Conservation (phyloP, 2,329 filamentous ascomycete species). For the Hypoxylon sp. region DNA sequence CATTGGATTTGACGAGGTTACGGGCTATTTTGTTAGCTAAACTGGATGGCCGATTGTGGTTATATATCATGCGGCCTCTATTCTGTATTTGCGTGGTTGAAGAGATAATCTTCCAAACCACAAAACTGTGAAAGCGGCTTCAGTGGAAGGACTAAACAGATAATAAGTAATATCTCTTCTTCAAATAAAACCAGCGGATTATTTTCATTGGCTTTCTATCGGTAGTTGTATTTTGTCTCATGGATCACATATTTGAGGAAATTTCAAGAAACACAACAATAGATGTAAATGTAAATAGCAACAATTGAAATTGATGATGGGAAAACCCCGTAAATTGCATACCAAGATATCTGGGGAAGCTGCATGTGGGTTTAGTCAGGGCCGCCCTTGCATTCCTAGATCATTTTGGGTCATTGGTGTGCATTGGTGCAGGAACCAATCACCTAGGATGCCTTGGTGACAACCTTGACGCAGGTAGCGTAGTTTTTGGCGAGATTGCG, state of each 20-base stretch:
- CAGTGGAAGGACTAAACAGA: neutral
- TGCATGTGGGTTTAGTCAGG: slow-evolving; percentile 26
- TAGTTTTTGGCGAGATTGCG: slow-evolving; percentile 41
- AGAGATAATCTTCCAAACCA: neutral
- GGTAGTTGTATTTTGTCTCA: neutral
- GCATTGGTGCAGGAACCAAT: slow-evolving; percentile 37
- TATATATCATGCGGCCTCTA: neutral
- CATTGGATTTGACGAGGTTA: neutral
- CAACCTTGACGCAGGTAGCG: slow-evolving; percentile 25
- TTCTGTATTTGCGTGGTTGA: neutral
- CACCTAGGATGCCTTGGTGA: slow-evolving; percentile 17
- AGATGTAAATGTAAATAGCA: neutral
- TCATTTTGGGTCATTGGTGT: slow-evolving; percentile 23
- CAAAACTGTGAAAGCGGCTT: neutral
- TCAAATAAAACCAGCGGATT: neutral
- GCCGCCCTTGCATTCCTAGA: slow-evolving; percentile 17
- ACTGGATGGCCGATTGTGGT: neutral
- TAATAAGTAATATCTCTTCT: neutral
- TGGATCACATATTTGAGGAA: neutral
- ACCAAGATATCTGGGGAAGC: slow-evolving; percentile 40
- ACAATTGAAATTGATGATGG: neutral
- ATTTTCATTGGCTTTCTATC: slow-evolving; percentile 9
- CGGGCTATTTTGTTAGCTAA: neutral
- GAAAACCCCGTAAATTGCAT: slow-evolving; percentile 37
- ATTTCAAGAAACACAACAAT: slow-evolving; percentile 1